These are phyloP conservation scores for Huntiella abstrusa DNA, from an alignment of 2,329 filamentous ascomycete genomes.

Conservation along the genomic window DNA sequence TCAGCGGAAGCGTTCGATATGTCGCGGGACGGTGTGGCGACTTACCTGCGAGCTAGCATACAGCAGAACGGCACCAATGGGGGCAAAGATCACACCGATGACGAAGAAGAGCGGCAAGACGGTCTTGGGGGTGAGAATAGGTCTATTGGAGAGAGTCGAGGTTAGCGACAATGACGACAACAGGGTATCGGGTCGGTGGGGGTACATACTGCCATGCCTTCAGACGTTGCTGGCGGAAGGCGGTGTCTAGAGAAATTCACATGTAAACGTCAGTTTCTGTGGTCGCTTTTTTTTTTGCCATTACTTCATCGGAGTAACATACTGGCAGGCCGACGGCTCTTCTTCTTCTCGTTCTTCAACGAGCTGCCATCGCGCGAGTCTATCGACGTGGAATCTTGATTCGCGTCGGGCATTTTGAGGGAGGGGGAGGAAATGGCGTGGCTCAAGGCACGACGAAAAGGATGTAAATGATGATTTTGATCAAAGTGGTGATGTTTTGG, in stretches of 20 bases:
- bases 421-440: neutral
- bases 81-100: constrained; percentile 80
- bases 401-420: constrained; percentile 26
- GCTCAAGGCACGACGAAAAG: too few species aligned
- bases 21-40: constrained; percentile 1
- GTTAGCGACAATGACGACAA: constrained; percentile 29
- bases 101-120: constrained; percentile 80
- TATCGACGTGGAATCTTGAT: constrained; percentile 27
- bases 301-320: neutral
- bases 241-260: constrained; percentile 48
- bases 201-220: constrained; percentile 87
- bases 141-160: constrained; percentile 32
- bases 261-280: neutral
- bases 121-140: constrained; percentile 87
- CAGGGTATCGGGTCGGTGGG: neutral
- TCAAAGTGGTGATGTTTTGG: neutral
- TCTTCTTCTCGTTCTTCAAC: constrained; percentile 53
- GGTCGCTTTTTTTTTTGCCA: neutral
- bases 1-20: neutral
- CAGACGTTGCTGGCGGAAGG: constrained; percentile 87
- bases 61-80: constrained; percentile 70
- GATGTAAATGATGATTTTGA: neutral
- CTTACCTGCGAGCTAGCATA: constrained; percentile 67
- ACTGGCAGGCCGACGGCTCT: constrained; percentile 87
- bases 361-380: constrained; percentile 31